Base-by-base conservation (phyloP, 768 basidiomycete species). In the Termitomyces sp. region DNA sequence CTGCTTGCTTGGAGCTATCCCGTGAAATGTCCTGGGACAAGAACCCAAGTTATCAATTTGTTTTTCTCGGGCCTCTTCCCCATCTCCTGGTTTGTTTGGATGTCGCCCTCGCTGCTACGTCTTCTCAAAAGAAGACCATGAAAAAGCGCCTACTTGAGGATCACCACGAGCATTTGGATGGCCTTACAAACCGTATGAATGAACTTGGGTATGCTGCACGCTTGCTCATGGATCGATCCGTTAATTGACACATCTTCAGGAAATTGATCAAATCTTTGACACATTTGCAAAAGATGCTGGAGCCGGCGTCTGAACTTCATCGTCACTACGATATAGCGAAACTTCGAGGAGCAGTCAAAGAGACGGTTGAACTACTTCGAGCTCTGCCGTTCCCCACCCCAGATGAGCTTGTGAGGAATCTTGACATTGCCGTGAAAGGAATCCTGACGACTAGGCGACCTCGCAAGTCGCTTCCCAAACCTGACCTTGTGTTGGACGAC, bases 41-140 rank as follows among this genome's bases (percentile, higher is more conserved):
- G 28, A 63, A 61, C 6, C 36, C 58, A 5, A 60, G 56, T 18
- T 81, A 83, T 59, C 71, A 70, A 14, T 56, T 66, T 0, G 66
- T 77, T 14, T 80, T 76, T 63, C 65, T 72, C 7, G 72, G 73
- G 2, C 71, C 72, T 44, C 67, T 82, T 8, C 77, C 79, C 1
- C 75, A 72, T 53, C 62, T 81, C 32, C 66, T 80, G 3, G 61
- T 77, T 2, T 79, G 74, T 60, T 69, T 82, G 32, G 75, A 81
- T 50, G 55, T 66, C n/a, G 64, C 68, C 23, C 65, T 72, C 12
- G 40, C 63, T 1, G 30, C 68, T 20, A 61, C 72, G 8, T 43
- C 66, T 41, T 51, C 64, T 18, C 61, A 66, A 52, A 80, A 79
- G 67, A 58, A 20, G 6, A 63, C 65, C 23, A 64, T 67, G 2